phyloP scores from a whole-genome alignment of 2,329 filamentous ascomycete genomes.

The Fragosphaeria purpurea region DNA sequence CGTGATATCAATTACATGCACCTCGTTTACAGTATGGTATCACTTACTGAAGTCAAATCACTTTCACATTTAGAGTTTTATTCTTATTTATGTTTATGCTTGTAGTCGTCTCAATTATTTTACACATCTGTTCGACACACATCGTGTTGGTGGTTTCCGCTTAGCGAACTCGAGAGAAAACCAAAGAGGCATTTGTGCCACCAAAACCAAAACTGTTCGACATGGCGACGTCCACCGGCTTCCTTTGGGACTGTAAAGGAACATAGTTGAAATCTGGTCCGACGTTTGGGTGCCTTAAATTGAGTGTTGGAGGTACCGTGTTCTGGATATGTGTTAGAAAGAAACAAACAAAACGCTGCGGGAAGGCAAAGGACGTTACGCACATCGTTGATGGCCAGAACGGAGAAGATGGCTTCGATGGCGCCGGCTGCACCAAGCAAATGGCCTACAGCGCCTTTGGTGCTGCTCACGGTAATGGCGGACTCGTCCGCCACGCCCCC shows the following conservation, averaged over 20 bases:
- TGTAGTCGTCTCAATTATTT: not conserved
- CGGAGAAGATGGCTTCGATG: conserved; percentile 76
- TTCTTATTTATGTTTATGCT: not conserved
- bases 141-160: too few relatives aligned
- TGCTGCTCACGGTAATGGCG: conserved; percentile 77
- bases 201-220: conserved; percentile 98
- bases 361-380: conserved; percentile 17
- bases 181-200: conserved; percentile 85
- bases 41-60: not conserved
- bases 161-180: conserved; percentile 48
- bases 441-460: conserved; percentile 88
- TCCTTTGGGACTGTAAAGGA: conserved; percentile 58
- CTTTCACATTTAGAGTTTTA: not conserved
- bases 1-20: not conserved
- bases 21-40: too few relatives aligned
- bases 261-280: conserved; percentile 80
- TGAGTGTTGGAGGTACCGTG: conserved; percentile 74
- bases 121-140: not conserved
- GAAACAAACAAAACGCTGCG: not conserved
- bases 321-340: conserved; percentile 40
- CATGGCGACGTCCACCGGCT: conserved; percentile 61
- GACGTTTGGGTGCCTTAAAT: conserved; percentile 57
- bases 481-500: conserved; percentile 49
- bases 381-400: conserved; percentile 71
- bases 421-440: conserved; percentile 85